These are phyloP conservation scores for Backusella morwellensis DNA, from an alignment of 192 early-diverging fungal genomes.

Conservation along the genomic window DNA sequence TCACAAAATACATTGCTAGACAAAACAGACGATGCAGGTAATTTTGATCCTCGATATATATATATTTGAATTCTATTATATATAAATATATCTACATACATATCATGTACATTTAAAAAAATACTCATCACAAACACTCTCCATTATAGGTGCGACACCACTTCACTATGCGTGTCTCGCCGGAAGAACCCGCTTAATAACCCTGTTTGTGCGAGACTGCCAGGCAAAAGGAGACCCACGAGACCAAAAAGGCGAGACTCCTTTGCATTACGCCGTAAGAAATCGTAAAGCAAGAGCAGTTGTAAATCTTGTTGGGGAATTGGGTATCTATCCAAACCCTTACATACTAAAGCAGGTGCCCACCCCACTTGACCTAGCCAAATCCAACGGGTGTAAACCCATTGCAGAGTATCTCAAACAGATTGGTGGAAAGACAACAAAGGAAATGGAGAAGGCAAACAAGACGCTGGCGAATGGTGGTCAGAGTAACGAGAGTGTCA, in stretches of 20 bases:
- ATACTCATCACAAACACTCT: neutral
- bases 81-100: too few relatives aligned
- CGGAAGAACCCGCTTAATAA: constrained; percentile 16
- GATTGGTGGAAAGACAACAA: constrained; percentile 18
- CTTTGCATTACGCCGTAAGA: constrained; percentile 29
- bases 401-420: constrained; percentile 22
- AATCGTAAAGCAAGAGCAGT: constrained; percentile 15
- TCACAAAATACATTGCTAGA: constrained; percentile 11
- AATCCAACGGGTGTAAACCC: constrained; percentile 6
- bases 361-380: constrained; percentile 29
- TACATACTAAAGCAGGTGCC: constrained; percentile 20
- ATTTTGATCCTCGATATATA: neutral
- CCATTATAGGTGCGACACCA: constrained; percentile 18
- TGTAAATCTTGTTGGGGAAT: constrained; percentile 18
- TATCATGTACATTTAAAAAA: neutral
- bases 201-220: constrained; percentile 16
- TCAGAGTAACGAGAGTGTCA: neutral
- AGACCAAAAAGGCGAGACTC: constrained; percentile 30
- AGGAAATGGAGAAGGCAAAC: constrained; percentile 28
- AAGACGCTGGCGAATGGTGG: neutral
- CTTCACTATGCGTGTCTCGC: constrained; percentile 28
- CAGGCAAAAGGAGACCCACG: neutral
- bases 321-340: constrained; percentile 23
- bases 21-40: constrained; percentile 11
- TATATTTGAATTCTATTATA: too few relatives aligned